Conservation (phyloP, 768 basidiomycete genomes). For the Russula brevipes region DNA sequence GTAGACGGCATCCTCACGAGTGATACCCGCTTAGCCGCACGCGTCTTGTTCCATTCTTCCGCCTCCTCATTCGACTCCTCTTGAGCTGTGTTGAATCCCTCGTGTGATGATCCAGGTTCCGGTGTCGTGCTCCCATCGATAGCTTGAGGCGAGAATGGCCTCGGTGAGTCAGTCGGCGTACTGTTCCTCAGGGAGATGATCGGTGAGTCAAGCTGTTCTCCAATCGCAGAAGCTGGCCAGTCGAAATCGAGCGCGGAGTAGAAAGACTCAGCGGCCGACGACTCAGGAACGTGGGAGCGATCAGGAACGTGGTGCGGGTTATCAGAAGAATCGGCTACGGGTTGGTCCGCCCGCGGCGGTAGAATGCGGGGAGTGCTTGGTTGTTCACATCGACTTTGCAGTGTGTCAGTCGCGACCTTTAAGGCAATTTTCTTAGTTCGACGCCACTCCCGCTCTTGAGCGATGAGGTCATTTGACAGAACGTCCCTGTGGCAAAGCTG, state of each 20-base stretch:
- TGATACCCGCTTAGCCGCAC: constrained; percentile 80
- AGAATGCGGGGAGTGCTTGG: constrained; percentile 26
- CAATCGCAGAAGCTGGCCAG: constrained; percentile 25
- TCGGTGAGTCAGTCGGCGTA: not conserved
- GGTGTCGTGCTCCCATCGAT: constrained; percentile 1
- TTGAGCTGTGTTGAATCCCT: constrained; percentile 42
- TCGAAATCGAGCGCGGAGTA: constrained; percentile 60
- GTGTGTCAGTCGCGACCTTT: constrained; percentile 61
- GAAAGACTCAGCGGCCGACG: constrained; percentile 53
- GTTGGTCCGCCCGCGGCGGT: constrained; percentile 22
- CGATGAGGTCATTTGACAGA: constrained; percentile 66
- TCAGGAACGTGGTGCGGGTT: constrained; percentile 12
- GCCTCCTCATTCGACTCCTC: constrained; percentile 62
- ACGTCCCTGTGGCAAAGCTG: constrained; percentile 72
- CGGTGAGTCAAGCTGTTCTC: constrained; percentile 13
- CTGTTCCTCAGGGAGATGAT: not conserved
- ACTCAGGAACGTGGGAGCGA: constrained; percentile 34
- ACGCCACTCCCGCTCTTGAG: constrained; percentile 62
- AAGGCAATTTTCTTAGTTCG: constrained; percentile 66
- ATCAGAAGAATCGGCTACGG: constrained; percentile 23
- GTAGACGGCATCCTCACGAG: constrained; percentile 67
- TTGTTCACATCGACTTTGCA: constrained; percentile 42
- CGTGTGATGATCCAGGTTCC: constrained; percentile 33
- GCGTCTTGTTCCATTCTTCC: constrained; percentile 86
- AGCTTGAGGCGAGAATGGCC: constrained; percentile 1